These are phyloP conservation scores for Pseudogymnoascus sp. DNA, from an alignment of 2,329 filamentous ascomycete species.

Conservation along the genomic window DNA sequence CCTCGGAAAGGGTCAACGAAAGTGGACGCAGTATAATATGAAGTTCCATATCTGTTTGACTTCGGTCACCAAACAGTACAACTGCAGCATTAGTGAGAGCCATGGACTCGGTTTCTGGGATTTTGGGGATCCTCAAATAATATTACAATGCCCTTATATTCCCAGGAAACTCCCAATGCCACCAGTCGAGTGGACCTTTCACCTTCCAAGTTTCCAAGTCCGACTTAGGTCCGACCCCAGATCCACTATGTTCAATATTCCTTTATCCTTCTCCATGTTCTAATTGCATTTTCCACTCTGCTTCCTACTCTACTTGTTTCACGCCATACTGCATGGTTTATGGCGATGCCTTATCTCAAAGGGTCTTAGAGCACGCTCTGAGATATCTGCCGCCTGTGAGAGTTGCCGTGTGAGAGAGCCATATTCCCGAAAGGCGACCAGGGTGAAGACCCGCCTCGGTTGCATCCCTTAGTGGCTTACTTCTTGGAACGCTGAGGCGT, in stretches of 20 bases:
- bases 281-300: not conserved
- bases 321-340: constrained; percentile 2
- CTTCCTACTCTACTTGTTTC: constrained; percentile 6
- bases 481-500: not conserved
- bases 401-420: not conserved
- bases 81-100: constrained; percentile 7
- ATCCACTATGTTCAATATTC: not conserved
- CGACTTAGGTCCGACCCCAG: not conserved
- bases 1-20: not conserved
- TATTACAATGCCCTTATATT: constrained; percentile 1
- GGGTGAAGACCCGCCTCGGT: not conserved
- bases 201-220: not conserved
- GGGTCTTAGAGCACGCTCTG: not conserved
- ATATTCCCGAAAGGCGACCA: not conserved
- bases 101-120: constrained; percentile 7
- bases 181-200: not conserved
- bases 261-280: not conserved
- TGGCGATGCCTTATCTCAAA: not conserved
- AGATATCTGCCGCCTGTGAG: not conserved
- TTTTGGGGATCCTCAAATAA: constrained; percentile 5
- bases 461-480: not conserved
- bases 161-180: not conserved
- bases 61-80: not conserved
- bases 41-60: constrained; percentile 6
- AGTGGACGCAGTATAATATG: constrained; percentile 1